Evolutionary conservation across 176 grass and related monocot species (phyloP), one percentile per base, ranked within the genome.

Genomic region (Cenchrus fungigraminus): DNA sequence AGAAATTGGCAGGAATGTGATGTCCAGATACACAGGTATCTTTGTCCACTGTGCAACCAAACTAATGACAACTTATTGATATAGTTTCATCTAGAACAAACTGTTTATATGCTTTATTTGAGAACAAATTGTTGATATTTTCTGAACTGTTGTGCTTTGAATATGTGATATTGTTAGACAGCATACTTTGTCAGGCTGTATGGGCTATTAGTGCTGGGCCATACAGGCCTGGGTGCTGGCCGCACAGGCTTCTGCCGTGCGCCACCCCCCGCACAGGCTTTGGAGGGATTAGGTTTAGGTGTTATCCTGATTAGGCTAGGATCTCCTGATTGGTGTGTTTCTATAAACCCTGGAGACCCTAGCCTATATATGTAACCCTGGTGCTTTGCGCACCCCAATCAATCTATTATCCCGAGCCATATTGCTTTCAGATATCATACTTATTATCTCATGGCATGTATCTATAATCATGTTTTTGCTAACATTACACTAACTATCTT

Each of bases 21-120:
- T 87, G 88, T 84, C 82, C 64, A 95, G 97, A 92, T 98, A 98
- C 82, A 94, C 97, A 76, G 96, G 96, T 98, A 94, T 54, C 4
- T 71, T 66, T 81, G 10, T 49, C 64, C 11, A 69, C 29, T 69
- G 20, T 53, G 52, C 55, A 60, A 89, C 80, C 5, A 74, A 89
- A 76, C 43, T 34, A 56, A 22, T 85, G 44, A 64, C 51, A 56
- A 74, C 1, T 11, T 31, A 3, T 80, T 79, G 6, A 56, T 56
- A 28, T 28, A 17, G 43, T 71, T 76, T 8, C 20, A 16, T 79
- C 13, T 1, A 64, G 43, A 78, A 77, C 9, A 45, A 11, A 8
- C 29, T 67, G 31, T 75, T 75, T 52, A 56, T 56, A 40, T 56
- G 5, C 29, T 75, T 74, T 19, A 14, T 73, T 53, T 73, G 47